phyloP scores from a whole-genome alignment of 352 stramenopile species.

The Phytophthora brassicae region DNA sequence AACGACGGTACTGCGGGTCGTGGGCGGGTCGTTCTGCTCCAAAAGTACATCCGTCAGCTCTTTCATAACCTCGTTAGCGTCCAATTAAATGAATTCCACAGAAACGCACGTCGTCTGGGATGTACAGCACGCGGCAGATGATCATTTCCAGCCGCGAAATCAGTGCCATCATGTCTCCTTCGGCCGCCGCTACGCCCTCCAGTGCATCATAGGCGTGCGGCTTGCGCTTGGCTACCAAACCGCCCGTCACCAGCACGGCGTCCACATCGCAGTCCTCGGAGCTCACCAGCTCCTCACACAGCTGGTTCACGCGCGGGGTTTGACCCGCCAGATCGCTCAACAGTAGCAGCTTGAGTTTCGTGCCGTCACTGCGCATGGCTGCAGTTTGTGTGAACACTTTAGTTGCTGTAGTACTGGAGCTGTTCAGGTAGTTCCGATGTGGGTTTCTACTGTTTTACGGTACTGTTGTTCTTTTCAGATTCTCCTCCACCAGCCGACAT shows the following conservation, averaged over 20 bases:
- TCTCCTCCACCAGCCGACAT: too few species aligned
- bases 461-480: too few species aligned
- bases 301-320: constrained; percentile 67
- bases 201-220: constrained; percentile 53
- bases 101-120: constrained; percentile 56
- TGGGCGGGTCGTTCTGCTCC: constrained; percentile 73
- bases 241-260: constrained; percentile 76
- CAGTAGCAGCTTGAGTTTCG: constrained; percentile 71
- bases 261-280: constrained; percentile 66
- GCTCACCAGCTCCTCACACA: constrained; percentile 77
- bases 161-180: constrained; percentile 90
- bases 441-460: too few species aligned
- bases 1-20: constrained; percentile 55
- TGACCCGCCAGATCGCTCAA: constrained; percentile 70
- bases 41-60: constrained; percentile 10
- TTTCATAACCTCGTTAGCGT: too few species aligned
- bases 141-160: constrained; percentile 88
- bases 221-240: constrained; percentile 50
- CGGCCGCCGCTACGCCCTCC: constrained; percentile 65
- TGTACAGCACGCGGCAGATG: constrained; percentile 84
- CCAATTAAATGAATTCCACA: too few species aligned
- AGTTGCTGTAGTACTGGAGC: too few species aligned
- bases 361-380: constrained; percentile 21
- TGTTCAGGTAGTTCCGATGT: too few species aligned
- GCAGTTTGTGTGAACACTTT: neutral